phyloP scores from a whole-genome alignment of 2,329 filamentous ascomycete species.

The Scedosporium apiospermum region DNA sequence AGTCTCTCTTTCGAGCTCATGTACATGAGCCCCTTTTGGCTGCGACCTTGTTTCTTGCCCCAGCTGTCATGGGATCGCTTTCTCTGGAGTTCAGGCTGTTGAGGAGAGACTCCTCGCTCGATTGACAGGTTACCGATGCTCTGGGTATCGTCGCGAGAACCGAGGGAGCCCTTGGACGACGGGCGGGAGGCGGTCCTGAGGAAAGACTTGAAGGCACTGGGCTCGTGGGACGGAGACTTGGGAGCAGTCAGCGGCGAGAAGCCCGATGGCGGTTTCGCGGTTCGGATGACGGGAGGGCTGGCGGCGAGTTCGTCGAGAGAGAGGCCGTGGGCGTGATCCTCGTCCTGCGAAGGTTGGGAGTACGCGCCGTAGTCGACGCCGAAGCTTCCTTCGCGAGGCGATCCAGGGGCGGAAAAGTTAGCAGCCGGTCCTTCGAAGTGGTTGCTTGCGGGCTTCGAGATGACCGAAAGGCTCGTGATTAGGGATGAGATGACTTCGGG shows the following conservation, averaged over 20 bases:
- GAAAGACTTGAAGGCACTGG: constrained; percentile 49
- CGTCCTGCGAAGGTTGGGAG: constrained; percentile 39
- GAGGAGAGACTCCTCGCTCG: constrained; percentile 41
- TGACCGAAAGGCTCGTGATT: constrained; percentile 62
- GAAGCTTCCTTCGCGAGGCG: constrained; percentile 42
- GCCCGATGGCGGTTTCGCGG: constrained; percentile 71
- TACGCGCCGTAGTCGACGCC: constrained; percentile 67
- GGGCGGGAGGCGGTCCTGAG: constrained; percentile 49
- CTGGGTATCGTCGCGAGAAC: constrained; percentile 46
- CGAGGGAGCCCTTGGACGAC: constrained; percentile 47
- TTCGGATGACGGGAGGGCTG: constrained; percentile 64
- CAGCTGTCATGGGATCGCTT: constrained; percentile 53
- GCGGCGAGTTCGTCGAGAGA: constrained; percentile 52
- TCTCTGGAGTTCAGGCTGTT: constrained; percentile 36
- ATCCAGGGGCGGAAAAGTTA: constrained; percentile 23
- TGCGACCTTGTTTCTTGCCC: constrained; percentile 45
- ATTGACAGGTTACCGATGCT: constrained; percentile 58
- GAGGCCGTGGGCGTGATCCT: constrained; percentile 24
- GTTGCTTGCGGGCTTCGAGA: constrained; percentile 55
- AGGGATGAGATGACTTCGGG: constrained; percentile 62
- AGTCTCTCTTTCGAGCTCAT: constrained; percentile 64
- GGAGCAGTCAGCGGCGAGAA: constrained; percentile 61
- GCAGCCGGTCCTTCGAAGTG: constrained; percentile 55
- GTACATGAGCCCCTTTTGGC: constrained; percentile 55
- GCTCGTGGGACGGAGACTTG: constrained; percentile 41